Conservation (phyloP, 441 rosid species). For the Gossypium lobatum region DNA sequence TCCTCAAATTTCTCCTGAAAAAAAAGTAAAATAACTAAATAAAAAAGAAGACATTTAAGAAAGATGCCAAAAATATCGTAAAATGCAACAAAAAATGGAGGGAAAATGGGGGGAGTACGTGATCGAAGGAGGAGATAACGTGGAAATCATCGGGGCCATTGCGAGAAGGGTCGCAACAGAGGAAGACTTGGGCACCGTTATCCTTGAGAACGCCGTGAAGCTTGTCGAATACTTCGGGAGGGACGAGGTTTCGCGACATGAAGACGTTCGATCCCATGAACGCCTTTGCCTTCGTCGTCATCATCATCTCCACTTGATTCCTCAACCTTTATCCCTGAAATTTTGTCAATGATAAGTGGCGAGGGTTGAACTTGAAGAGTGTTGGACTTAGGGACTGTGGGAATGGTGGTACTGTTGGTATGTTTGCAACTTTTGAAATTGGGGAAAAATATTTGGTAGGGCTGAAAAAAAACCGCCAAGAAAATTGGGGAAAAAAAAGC, state of each 20-base stretch:
- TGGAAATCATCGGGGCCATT: slow-evolving; percentile 68
- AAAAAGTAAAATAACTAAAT: neutral
- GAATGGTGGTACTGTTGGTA: no score
- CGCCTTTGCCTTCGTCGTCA: slow-evolving; percentile 55
- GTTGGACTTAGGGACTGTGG: no score
- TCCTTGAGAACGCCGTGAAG: slow-evolving; percentile 82
- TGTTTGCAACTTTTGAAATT: no score
- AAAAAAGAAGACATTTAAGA: neutral
- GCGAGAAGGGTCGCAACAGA: slow-evolving; percentile 92
- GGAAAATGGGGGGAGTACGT: slow-evolving; percentile 28
- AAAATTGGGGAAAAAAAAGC: no score
- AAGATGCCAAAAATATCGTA: neutral
- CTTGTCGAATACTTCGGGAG: slow-evolving; percentile 81
- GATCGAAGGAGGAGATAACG: slow-evolving; percentile 75
- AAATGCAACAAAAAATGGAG: slow-evolving; percentile 12
- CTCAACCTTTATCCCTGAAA: no score
- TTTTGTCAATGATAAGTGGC: no score
- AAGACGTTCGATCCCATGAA: slow-evolving; percentile 71
- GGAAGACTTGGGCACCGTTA: slow-evolving; percentile 80
- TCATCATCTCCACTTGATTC: neutral
- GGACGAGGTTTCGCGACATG: slow-evolving; percentile 84
- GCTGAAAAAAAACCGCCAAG: no score
- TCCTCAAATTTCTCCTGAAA: slow-evolving; percentile 86
- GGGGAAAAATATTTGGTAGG: no score
- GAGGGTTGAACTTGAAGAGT: no score